Evolutionary conservation across 495 filamentous ascomycete species (phyloP).

Genomic region (Halenospora varia): DNA sequence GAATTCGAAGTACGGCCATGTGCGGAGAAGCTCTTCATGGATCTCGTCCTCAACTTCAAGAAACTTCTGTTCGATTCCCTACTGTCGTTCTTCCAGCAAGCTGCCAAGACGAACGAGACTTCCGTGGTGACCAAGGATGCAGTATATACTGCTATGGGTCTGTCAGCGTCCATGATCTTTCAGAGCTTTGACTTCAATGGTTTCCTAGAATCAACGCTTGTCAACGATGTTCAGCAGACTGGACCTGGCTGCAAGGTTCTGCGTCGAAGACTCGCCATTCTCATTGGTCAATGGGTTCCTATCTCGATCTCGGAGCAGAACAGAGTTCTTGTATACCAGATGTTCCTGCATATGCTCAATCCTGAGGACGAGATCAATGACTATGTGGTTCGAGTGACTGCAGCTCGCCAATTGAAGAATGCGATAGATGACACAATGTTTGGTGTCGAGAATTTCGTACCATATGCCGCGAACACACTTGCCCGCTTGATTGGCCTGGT

Average conservation of each 20-base stretch:
- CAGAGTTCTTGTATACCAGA: constrained; percentile 73
- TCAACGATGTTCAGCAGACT: constrained; percentile 72
- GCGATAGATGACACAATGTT: constrained; percentile 87
- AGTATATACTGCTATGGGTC: constrained; percentile 85
- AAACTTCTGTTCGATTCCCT: constrained; percentile 70
- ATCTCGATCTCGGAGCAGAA: constrained; percentile 63
- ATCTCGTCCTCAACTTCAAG: constrained; percentile 84
- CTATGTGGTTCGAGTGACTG: constrained; percentile 85
- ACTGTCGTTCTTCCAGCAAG: constrained; percentile 70
- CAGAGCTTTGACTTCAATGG: constrained; percentile 71
- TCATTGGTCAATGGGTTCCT: constrained; percentile 85
- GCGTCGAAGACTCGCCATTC: constrained; percentile 80
- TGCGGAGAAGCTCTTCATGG: constrained; percentile 89
- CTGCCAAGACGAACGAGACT: constrained; percentile 62
- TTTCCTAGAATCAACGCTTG: constrained; percentile 69
- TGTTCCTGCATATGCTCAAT: constrained; percentile 85
- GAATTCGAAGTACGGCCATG: constrained; percentile 88
- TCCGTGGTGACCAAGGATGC: constrained; percentile 80
- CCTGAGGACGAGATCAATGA: constrained; percentile 77
- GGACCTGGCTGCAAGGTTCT: constrained; percentile 79
- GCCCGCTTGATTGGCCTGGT: constrained; percentile 68
- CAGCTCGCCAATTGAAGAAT: constrained; percentile 74
- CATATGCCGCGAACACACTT: constrained; percentile 68
- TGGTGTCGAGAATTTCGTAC: constrained; percentile 59
- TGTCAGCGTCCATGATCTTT: constrained; percentile 72